Evolutionary conservation across 108 stramenopile genomes (phyloP), one percentile per base, ranked within the genome.

Genomic region (Poteriospumella lacustris): DNA sequence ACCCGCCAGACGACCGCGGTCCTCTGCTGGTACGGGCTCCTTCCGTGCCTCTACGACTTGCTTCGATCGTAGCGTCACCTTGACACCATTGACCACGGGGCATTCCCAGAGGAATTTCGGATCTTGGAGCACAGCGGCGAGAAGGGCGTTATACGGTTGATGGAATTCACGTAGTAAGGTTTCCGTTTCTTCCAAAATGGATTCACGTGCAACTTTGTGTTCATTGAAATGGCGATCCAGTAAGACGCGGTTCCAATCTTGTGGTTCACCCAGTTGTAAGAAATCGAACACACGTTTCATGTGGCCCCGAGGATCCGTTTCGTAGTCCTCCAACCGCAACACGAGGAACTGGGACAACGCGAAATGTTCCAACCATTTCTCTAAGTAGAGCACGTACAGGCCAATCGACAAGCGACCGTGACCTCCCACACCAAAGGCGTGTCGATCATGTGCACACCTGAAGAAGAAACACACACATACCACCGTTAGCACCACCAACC

Each of bases 111-210:
- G n/a, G n/a, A n/a, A n/a, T n/a, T n/a, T n/a, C 5, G 0, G 1
- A 62, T 78, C 59, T 28, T 24, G 34, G 15, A 76, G 60, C 1
- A 78, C 19, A 0, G 0, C 42, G 5, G 67, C 77, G 38, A 78
- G 44, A 31, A 59, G 44, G 28, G 5, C 68, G 67, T 78, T 78
- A 62, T 68, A 62, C 39, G 77, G 77, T 5, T 15, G 64, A 59
- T 59, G 58, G 44, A 78, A 78, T 2, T 59, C 31, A 2, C 59
- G 60, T 12, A 78, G 33, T 39, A 12, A 12, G 5, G 2, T 0
- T 31, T 59, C 64, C 67, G 77, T 78, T 28, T 68, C 42, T 12
- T 0, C 28, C 38, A 59, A 38, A 26, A 78, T 78, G 33, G 77
- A 1, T 34, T 59, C 58, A 31, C 31, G 59, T 3, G 0, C 38